Conservation (phyloP, 2,329 filamentous ascomycete species). For the Phyllachora maydis region DNA sequence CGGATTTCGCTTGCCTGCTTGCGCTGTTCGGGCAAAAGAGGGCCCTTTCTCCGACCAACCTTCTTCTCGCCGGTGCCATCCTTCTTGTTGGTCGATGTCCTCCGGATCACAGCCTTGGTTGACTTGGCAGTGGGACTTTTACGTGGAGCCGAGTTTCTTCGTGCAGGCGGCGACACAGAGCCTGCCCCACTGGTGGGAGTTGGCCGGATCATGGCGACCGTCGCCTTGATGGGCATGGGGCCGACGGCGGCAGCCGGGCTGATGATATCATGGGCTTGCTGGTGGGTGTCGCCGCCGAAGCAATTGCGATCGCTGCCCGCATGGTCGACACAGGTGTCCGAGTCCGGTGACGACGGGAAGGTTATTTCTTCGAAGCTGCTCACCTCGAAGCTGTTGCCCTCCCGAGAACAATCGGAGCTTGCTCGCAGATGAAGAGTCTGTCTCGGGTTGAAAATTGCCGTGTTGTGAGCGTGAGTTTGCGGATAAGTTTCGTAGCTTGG, state of each 20-base stretch:
- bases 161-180: constrained; percentile 41
- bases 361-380: constrained; percentile 64
- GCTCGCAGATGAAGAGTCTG: constrained; percentile 79
- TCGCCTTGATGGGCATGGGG: constrained; percentile 48
- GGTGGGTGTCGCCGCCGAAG: constrained; percentile 30
- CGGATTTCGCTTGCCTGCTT: constrained; percentile 95
- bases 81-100: constrained; percentile 57
- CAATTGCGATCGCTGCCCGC: constrained; percentile 37
- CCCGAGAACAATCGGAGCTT: constrained; percentile 67
- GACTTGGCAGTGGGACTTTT: constrained; percentile 68
- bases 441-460: constrained; percentile 75
- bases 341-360: constrained; percentile 57
- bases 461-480: constrained; percentile 25
- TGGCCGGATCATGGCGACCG: constrained; percentile 34
- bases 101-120: constrained; percentile 68
- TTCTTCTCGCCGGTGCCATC: constrained; percentile 71
- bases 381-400: constrained; percentile 45
- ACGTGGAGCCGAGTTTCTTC: constrained; percentile 44
- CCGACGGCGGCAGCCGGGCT: constrained; percentile 48
- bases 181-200: constrained; percentile 39
- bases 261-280: constrained; percentile 28
- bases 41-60: constrained; percentile 75
- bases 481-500: constrained; percentile 50
- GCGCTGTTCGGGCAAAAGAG: constrained; percentile 77
- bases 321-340: constrained; percentile 50